Evolutionary conservation across 306 rosid species (phyloP).

Genomic region (Vachellia collinsii): DNA sequence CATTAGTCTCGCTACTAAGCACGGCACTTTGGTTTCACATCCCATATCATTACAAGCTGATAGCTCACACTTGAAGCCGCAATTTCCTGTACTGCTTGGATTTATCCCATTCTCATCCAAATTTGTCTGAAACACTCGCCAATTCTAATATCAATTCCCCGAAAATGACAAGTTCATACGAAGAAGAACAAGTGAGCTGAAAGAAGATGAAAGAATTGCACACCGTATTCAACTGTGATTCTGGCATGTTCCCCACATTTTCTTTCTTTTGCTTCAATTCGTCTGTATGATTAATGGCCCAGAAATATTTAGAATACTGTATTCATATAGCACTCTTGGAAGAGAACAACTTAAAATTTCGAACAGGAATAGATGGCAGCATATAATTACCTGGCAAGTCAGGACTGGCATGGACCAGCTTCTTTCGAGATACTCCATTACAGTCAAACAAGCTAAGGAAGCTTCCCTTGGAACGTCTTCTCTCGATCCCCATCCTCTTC

Average conservation of each 20-base stretch:
- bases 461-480: constrained; percentile 72
- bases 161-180: not conserved
- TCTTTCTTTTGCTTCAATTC: constrained; percentile 58
- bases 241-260: constrained; percentile 17
- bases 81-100: not conserved
- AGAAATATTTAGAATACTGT: constrained; percentile 30
- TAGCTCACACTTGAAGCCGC: not conserved
- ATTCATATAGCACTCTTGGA: not conserved
- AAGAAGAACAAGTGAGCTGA: not conserved
- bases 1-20: constrained; percentile 91
- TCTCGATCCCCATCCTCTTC: constrained; percentile 67
- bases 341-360: not conserved
- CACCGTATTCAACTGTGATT: constrained; percentile 1
- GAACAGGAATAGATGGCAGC: not conserved
- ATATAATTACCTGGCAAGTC: constrained; percentile 53
- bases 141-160: not conserved
- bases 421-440: constrained; percentile 78
- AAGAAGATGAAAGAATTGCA: not conserved
- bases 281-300: constrained; percentile 39
- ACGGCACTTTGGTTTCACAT: constrained; percentile 65
- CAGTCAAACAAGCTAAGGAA: constrained; percentile 78
- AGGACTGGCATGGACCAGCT: constrained; percentile 46
- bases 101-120: not conserved
- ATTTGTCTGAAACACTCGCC: not conserved
- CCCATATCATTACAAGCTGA: not conserved